phyloP scores from a whole-genome alignment of 805 yeast species.

The Grigorovia humatica region DNA sequence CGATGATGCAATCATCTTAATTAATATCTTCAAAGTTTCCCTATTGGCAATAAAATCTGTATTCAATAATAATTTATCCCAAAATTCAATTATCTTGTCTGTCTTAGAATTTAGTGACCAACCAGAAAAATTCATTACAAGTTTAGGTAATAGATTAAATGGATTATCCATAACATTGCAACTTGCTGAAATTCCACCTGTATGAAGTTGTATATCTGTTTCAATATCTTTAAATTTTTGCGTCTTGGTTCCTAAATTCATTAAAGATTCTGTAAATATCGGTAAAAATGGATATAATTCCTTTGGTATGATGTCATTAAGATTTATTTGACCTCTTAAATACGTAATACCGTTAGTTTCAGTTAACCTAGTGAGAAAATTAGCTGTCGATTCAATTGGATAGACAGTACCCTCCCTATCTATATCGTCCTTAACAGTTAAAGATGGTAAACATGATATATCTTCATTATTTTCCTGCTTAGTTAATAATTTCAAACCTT shows the following conservation, averaged over 20 bases:
- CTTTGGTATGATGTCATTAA: slow-evolving; percentile 44
- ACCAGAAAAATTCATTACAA: slow-evolving; percentile 51
- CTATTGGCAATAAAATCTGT: slow-evolving; percentile 55
- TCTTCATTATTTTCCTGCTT: slow-evolving; percentile 66
- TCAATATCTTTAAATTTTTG: slow-evolving; percentile 74
- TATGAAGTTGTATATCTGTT: slow-evolving; percentile 66
- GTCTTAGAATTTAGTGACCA: slow-evolving; percentile 60
- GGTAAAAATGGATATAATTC: slow-evolving; percentile 63
- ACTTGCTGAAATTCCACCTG: slow-evolving; percentile 76
- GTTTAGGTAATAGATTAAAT: slow-evolving; percentile 36
- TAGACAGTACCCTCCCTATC: slow-evolving; percentile 39
- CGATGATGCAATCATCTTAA: slow-evolving; percentile 66
- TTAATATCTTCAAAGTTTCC: slow-evolving; percentile 61
- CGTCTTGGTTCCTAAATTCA: slow-evolving; percentile 72
- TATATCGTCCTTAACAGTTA: slow-evolving; percentile 58
- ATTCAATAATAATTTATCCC: slow-evolving; percentile 55
- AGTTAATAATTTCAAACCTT: slow-evolving; percentile 50
- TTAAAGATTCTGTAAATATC: slow-evolving; percentile 65
- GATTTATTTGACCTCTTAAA: slow-evolving; percentile 52
- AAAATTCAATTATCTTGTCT: slow-evolving; percentile 48
- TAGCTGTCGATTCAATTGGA: slow-evolving; percentile 27
- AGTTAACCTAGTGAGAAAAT: slow-evolving; percentile 40
- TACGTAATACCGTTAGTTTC: slow-evolving; percentile 79
- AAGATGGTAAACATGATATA: slow-evolving; percentile 68
- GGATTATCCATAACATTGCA: slow-evolving; percentile 50